Conservation (phyloP, 495 filamentous ascomycete genomes). For the Daldinia grandis region DNA sequence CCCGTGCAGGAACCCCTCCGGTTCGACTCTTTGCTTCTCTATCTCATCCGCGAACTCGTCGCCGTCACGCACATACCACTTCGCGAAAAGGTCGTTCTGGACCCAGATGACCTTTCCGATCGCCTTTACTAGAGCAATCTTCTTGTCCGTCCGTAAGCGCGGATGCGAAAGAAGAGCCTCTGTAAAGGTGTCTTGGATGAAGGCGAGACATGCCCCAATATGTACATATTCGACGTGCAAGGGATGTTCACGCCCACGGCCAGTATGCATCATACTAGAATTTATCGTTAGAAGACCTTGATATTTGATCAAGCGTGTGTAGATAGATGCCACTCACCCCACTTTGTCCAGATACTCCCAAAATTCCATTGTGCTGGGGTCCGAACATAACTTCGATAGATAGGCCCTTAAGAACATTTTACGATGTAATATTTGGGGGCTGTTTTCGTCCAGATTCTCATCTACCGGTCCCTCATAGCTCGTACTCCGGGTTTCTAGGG, state of each 20-base stretch:
- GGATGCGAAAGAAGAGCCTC: slow-evolving; percentile 79
- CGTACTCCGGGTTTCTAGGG: slow-evolving; percentile 73
- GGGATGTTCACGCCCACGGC: slow-evolving; percentile 67
- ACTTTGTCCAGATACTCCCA: slow-evolving; percentile 84
- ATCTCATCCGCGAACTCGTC: slow-evolving; percentile 72
- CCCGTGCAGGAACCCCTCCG: slow-evolving; percentile 66
- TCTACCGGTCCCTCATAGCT: slow-evolving; percentile 69
- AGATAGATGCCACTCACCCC: slow-evolving; percentile 52
- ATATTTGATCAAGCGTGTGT: not conserved
- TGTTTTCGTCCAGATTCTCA: slow-evolving; percentile 66
- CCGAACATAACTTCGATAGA: slow-evolving; percentile 71
- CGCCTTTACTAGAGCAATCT: slow-evolving; percentile 73
- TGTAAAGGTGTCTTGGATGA: slow-evolving; percentile 76
- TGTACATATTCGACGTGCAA: slow-evolving; percentile 82
- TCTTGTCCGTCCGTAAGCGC: slow-evolving; percentile 65
- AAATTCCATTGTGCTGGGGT: slow-evolving; percentile 75
- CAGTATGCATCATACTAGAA: slow-evolving; percentile 72
- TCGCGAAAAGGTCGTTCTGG: slow-evolving; percentile 81
- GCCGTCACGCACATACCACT: slow-evolving; percentile 76
- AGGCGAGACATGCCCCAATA: slow-evolving; percentile 71
- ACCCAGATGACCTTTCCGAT: slow-evolving; percentile 70
- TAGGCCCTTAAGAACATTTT: slow-evolving; percentile 81
- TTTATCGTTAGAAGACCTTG: not conserved
- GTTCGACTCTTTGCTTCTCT: slow-evolving; percentile 63
- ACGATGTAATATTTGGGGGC: slow-evolving; percentile 75